Conservation (phyloP, 352 stramenopile genomes). For the Phytophthora pseudosyringae region DNA sequence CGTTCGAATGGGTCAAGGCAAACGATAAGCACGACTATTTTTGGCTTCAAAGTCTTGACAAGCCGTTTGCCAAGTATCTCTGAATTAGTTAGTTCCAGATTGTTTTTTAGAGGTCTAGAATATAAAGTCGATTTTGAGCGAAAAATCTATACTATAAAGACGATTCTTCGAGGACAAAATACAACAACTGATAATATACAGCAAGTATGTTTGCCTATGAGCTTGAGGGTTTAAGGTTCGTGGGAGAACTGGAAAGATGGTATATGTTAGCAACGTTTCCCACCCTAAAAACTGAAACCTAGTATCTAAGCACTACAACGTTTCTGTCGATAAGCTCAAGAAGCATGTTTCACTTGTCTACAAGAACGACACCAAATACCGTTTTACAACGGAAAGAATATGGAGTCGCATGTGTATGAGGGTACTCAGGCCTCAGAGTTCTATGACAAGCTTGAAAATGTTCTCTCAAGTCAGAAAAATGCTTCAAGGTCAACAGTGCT, state of each 20-base stretch:
- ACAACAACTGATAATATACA: not conserved
- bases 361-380: not conserved
- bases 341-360: not conserved
- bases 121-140: too few species aligned
- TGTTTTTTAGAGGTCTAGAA: too few species aligned
- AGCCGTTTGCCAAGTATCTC: too few species aligned
- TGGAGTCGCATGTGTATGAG: not conserved
- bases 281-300: too few species aligned
- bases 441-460: conserved; percentile 1
- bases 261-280: not conserved
- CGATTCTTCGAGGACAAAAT: too few species aligned
- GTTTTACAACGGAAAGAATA: not conserved
- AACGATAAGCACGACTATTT: too few species aligned
- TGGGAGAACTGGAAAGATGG: not conserved
- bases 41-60: too few species aligned
- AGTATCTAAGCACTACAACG: not conserved
- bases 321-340: not conserved
- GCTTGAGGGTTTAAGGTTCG: not conserved
- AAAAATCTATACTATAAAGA: too few species aligned
- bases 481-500: too few species aligned
- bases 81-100: too few species aligned
- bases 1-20: too few species aligned
- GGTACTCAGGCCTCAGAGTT: not conserved
- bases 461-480: not conserved
- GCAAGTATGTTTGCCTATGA: not conserved